phyloP scores from a whole-genome alignment of 352 stramenopile species.

The Phytophthora pistaciae region DNA sequence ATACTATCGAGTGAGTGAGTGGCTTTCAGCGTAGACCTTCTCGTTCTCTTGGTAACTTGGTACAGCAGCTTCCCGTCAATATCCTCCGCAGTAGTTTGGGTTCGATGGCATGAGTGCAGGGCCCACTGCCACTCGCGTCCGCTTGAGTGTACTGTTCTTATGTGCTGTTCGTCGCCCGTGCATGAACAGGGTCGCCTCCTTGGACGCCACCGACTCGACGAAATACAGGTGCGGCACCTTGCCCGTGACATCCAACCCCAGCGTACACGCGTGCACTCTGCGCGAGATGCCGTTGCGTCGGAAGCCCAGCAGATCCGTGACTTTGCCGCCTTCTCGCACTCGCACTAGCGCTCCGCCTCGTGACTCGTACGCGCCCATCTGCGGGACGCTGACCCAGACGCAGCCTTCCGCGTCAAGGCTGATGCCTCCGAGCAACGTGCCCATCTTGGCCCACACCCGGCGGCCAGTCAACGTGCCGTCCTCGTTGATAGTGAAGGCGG shows the following conservation, averaged over 20 bases:
- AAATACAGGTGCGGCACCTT: constrained; percentile 62
- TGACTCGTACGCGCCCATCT: constrained; percentile 52
- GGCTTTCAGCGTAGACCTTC: constrained; percentile 1
- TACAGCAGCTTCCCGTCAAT: constrained; percentile 36
- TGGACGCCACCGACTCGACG: constrained; percentile 47
- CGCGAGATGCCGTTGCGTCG: constrained; percentile 60
- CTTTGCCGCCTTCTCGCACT: constrained; percentile 61
- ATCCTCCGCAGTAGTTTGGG: constrained; percentile 65
- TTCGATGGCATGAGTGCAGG: constrained; percentile 50
- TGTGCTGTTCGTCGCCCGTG: constrained; percentile 32
- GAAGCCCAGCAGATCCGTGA: constrained; percentile 62
- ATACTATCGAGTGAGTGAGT: neutral
- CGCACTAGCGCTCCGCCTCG: constrained; percentile 57
- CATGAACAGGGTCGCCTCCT: constrained; percentile 49
- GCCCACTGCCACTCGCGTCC: constrained; percentile 54
- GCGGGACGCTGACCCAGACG: constrained; percentile 62
- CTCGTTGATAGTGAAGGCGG: constrained; percentile 58
- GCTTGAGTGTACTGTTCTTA: constrained; percentile 51
- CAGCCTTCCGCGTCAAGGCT: constrained; percentile 72
- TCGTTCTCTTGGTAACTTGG: neutral
- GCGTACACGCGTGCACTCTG: constrained; percentile 61
- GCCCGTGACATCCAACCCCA: constrained; percentile 52
- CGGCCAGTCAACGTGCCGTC: constrained; percentile 59
- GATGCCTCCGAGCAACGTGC: constrained; percentile 61
- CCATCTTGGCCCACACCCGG: constrained; percentile 62